Conservation (phyloP, 2,329 filamentous ascomycete species). For the Penicillium brevicompactum region DNA sequence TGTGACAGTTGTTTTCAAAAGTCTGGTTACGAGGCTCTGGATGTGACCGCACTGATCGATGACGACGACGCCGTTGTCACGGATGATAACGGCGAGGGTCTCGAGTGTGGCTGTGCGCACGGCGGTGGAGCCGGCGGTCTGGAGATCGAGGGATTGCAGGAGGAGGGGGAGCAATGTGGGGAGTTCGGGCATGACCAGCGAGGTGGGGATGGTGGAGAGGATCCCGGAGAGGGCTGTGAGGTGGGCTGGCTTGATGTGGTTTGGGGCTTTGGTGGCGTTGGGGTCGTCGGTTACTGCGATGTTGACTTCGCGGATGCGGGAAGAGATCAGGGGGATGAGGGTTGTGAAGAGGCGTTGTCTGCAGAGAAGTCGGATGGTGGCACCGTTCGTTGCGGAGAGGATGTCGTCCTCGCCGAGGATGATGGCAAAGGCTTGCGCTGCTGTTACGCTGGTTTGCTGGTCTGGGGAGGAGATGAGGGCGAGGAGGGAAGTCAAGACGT, state of each 20-base stretch:
- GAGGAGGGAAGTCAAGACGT: slow-evolving; percentile 55
- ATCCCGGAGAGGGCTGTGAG: slow-evolving; percentile 66
- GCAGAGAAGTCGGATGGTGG: slow-evolving; percentile 61
- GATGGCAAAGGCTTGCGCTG: slow-evolving; percentile 60
- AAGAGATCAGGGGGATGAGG: slow-evolving; percentile 58
- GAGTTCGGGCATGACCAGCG: slow-evolving; percentile 62
- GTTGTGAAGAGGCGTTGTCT: slow-evolving; percentile 66
- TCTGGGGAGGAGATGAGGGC: slow-evolving; percentile 47
- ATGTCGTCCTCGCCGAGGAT: slow-evolving; percentile 64
- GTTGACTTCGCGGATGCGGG: slow-evolving; percentile 51
- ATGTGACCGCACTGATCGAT: slow-evolving; percentile 57
- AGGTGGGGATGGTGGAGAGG: slow-evolving; percentile 60
- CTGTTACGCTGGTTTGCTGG: slow-evolving; percentile 50
- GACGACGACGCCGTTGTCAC: slow-evolving; percentile 56
- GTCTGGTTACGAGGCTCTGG: slow-evolving; percentile 57
- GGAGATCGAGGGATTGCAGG: slow-evolving; percentile 63
- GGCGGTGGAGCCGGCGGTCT: slow-evolving; percentile 46
- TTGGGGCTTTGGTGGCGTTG: slow-evolving; percentile 16
- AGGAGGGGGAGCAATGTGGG: slow-evolving; percentile 61
- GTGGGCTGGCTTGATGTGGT: slow-evolving; percentile 59
- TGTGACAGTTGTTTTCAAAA: slow-evolving; percentile 50
- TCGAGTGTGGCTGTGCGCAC: slow-evolving; percentile 64
- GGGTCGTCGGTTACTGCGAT: slow-evolving; percentile 36
- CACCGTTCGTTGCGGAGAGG: slow-evolving; percentile 62
- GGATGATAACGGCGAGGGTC: slow-evolving; percentile 60